Conservation (phyloP, 768 basidiomycete genomes). For the Boletus huronensis region DNA sequence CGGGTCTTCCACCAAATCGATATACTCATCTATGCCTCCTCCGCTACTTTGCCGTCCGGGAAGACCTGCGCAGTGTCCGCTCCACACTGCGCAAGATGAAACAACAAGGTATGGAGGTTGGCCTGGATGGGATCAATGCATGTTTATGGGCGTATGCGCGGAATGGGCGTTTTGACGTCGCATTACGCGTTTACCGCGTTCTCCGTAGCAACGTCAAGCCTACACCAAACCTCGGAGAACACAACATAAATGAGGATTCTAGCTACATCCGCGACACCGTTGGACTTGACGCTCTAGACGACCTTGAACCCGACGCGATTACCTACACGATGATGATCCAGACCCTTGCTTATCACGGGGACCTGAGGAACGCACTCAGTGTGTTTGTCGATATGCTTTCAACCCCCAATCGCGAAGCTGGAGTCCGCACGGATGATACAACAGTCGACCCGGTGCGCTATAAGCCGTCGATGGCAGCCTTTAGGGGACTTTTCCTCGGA, state of each 20-base stretch:
- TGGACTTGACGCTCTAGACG: conserved; percentile 40
- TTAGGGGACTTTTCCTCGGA: conserved; percentile 72
- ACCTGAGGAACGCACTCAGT: conserved; percentile 51
- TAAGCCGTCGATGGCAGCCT: conserved; percentile 49
- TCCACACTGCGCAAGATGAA: conserved; percentile 51
- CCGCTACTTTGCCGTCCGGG: conserved; percentile 47
- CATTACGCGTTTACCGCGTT: conserved; percentile 57
- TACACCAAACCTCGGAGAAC: conserved; percentile 31
- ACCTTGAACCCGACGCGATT: conserved; percentile 54
- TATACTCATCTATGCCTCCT: conserved; percentile 62
- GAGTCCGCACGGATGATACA: conserved; percentile 29
- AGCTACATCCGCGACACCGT: conserved; percentile 41
- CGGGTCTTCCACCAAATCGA: conserved; percentile 54
- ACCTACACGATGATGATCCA: conserved; percentile 74
- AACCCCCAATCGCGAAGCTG: conserved; percentile 38
- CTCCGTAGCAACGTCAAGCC: conserved; percentile 52
- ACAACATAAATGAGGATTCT: conserved; percentile 36
- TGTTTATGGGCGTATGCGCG: conserved; percentile 67
- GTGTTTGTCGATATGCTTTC: conserved; percentile 69
- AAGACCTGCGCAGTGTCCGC: conserved; percentile 52
- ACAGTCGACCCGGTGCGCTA: conserved; percentile 32
- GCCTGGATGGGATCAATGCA: conserved; percentile 65
- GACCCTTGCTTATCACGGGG: conserved; percentile 64
- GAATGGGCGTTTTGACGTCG: conserved; percentile 52
- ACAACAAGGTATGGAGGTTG: conserved; percentile 48